phyloP scores from a whole-genome alignment of 2,329 filamentous ascomycete genomes.

The Xylariaceae sp. region DNA sequence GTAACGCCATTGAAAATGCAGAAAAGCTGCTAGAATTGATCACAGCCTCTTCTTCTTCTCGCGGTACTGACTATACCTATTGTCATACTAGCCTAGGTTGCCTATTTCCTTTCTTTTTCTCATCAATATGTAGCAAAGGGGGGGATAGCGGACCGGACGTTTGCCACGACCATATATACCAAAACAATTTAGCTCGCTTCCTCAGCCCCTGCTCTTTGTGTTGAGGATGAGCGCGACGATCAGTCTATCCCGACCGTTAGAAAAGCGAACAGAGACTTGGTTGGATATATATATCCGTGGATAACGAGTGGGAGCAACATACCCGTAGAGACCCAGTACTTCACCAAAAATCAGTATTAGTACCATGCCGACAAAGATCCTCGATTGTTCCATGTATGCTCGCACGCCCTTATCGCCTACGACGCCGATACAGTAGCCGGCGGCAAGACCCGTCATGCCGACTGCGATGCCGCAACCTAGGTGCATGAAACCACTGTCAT shows the following conservation, averaged over 20 bases:
- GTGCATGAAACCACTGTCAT: conserved; percentile 82
- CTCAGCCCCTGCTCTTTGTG: conserved; percentile 66
- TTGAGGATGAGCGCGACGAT: conserved; percentile 93
- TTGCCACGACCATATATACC: not conserved
- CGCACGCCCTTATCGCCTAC: conserved; percentile 93
- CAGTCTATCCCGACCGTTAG: conserved; percentile 50
- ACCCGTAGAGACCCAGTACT: conserved; percentile 95
- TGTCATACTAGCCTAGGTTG: not conserved
- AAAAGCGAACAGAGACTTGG: conserved; percentile 1
- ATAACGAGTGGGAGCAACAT: conserved; percentile 32
- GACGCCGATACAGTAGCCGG: conserved; percentile 92
- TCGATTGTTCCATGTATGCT: conserved; percentile 91
- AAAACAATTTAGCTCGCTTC: conserved; percentile 11
- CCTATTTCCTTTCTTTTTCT: conserved; percentile 4
- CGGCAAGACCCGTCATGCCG: conserved; percentile 85
- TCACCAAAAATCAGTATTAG: conserved; percentile 98
- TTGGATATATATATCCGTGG: conserved; percentile 5
- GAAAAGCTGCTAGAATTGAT: conserved; percentile 23
- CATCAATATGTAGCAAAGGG: conserved; percentile 4
- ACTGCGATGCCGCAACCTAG: conserved; percentile 86
- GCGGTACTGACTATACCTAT: not conserved
- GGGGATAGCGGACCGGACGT: not conserved
- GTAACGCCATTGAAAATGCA: conserved; percentile 32
- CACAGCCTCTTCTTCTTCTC: conserved; percentile 20
- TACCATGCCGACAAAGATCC: conserved; percentile 98